phyloP scores from a whole-genome alignment of 345 rosid species.

The Linum trigynum region DNA sequence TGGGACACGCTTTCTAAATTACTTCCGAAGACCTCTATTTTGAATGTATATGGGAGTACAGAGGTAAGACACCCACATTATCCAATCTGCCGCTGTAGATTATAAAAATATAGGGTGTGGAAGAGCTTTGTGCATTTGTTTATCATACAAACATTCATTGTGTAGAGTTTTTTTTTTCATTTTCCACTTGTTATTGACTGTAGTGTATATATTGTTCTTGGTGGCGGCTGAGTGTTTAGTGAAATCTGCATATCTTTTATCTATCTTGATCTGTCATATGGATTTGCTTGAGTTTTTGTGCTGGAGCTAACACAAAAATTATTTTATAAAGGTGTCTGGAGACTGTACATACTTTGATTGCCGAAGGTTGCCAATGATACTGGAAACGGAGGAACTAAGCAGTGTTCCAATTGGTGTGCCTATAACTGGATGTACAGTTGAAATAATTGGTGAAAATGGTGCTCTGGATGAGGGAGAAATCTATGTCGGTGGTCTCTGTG shows the following conservation, averaged over 20 bases:
- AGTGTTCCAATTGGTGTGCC: constrained; percentile 91
- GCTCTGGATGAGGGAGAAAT: constrained; percentile 57
- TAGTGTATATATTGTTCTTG: not conserved
- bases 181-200: not conserved
- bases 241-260: too few relatives aligned
- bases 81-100: not conserved
- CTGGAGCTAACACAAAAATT: constrained; percentile 11
- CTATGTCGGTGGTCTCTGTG: constrained; percentile 63
- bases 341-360: constrained; percentile 93
- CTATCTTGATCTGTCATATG: not conserved
- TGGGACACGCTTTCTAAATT: constrained; percentile 59
- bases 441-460: constrained; percentile 41
- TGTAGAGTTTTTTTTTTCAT: not conserved
- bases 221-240: not conserved
- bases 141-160: not conserved
- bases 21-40: constrained; percentile 56
- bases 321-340: constrained; percentile 67
- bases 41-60: constrained; percentile 91
- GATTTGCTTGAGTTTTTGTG: not conserved
- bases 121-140: not conserved
- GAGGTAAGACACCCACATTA: constrained; percentile 49
- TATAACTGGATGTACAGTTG: constrained; percentile 56
- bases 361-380: constrained; percentile 56
- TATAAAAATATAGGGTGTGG: not conserved
- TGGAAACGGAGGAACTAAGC: constrained; percentile 45